Conservation (phyloP, 108 stramenopile species). For the Licmophora abbreviata region DNA sequence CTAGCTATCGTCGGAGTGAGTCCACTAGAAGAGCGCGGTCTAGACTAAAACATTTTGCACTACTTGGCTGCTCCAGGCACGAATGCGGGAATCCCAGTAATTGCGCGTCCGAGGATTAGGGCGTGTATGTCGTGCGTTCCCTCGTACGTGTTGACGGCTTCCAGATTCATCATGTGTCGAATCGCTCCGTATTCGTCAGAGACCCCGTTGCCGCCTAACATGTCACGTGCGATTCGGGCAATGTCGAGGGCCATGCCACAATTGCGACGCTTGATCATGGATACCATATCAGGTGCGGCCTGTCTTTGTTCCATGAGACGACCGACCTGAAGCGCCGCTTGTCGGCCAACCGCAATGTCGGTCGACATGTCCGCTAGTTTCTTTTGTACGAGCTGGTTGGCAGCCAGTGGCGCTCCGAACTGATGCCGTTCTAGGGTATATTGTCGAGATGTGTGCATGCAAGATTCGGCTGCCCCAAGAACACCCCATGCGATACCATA, state of each 20-base stretch:
- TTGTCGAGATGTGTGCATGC: constrained; percentile 72
- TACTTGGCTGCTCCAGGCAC: not conserved
- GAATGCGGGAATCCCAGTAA: constrained; percentile 86
- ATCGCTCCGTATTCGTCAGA: constrained; percentile 96
- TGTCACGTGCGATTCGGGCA: constrained; percentile 79
- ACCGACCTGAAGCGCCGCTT: constrained; percentile 78
- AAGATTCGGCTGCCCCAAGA: constrained; percentile 92
- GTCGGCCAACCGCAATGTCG: constrained; percentile 64
- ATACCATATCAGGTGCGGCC: constrained; percentile 83
- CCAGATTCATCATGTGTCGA: constrained; percentile 91
- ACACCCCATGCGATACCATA: constrained; percentile 94
- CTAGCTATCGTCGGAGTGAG: not conserved
- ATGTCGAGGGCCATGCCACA: constrained; percentile 91
- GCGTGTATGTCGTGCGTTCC: constrained; percentile 97
- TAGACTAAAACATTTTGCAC: too few relatives aligned
- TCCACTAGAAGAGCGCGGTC: not conserved
- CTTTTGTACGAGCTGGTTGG: constrained; percentile 92
- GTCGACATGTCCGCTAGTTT: constrained; percentile 94
- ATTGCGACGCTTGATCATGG: constrained; percentile 89
- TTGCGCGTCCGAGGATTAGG: constrained; percentile 88
- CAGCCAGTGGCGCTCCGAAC: constrained; percentile 90
- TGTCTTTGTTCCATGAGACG: constrained; percentile 75
- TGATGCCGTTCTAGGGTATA: constrained; percentile 84
- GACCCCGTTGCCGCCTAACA: constrained; percentile 96
- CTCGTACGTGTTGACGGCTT: constrained; percentile 98